These are phyloP conservation scores for Cyberlindnera suaveolens DNA, from an alignment of 805 yeast genomes.

Conservation along the genomic window DNA sequence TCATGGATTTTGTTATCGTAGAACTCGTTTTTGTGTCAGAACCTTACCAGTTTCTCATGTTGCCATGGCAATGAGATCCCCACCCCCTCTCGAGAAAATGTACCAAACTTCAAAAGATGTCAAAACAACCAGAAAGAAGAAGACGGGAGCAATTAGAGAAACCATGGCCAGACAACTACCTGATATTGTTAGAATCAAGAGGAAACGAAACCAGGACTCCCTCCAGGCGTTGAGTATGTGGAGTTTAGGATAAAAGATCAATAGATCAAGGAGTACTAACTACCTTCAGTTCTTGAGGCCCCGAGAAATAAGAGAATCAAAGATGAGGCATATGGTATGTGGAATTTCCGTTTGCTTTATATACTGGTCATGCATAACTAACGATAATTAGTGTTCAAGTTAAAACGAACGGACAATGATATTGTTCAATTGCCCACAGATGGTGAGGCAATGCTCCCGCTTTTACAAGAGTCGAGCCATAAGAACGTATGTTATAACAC, in stretches of 20 bases:
- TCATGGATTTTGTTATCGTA: no score
- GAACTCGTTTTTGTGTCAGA: not conserved
- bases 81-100: no score
- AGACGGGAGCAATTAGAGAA: not conserved
- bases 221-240: constrained; percentile 61
- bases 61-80: not conserved
- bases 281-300: constrained; percentile 27
- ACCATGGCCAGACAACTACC: constrained; percentile 32
- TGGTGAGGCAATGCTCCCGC: constrained; percentile 13
- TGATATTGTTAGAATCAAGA: constrained; percentile 71
- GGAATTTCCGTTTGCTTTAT: constrained; percentile 2
- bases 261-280: not conserved
- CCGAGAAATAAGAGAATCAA: constrained; percentile 35
- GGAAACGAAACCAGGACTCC: constrained; percentile 85
- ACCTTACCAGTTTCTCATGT: not conserved
- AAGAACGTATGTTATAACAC: constrained; percentile 4
- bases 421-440: constrained; percentile 13
- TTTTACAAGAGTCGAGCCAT: constrained; percentile 21
- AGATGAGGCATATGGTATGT: constrained; percentile 24
- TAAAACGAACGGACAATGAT: constrained; percentile 41
- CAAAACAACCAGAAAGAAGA: no score
- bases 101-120: no score
- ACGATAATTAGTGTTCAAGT: constrained; percentile 31
- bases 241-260: not conserved
- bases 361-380: not conserved